Base-by-base conservation (phyloP, 2,329 filamentous ascomycete species). In the Fusarium illudens region DNA sequence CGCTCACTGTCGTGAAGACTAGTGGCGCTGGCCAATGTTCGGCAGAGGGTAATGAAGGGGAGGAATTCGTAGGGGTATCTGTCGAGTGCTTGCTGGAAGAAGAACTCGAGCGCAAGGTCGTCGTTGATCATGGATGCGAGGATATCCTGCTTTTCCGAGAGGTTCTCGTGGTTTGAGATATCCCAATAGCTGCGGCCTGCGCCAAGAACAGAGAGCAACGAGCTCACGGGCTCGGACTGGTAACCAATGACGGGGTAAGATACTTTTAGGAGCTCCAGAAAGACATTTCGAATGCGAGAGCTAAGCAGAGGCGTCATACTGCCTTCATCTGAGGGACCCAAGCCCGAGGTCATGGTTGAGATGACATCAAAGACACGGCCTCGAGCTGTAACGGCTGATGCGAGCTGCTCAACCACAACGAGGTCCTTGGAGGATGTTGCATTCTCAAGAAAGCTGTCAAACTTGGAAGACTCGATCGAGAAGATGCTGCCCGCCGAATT, bases 21-120 rank as follows among this genome's bases (percentile, higher is more conserved):
- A 3, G 75, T 73, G 11, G 79, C 76, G 39, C 78, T 80, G 33
- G 74, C 86, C 15, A 97, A 80, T 36, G 86, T 87, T 58, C 89
- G 89, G 75, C 89, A 91, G 36, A 96, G 81, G 55, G 86, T 88
- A 63, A 96, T 80, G 72, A 97, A 93, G 1, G 94, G 93, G 3
- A 89, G 79, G 48, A 92, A 90, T 79, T 97, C 95, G 77, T 92
- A 95, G 0, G 95, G 95, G 75, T 94, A 97, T 58, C 95, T 89
- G 63, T 87, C 86, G 42, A 90, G 85, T 7, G 94, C 89, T 75
- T 92, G 87, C 51, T 87, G 82, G 30, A 97, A 87, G 65, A 85
- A 88, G 52, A 80, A 82, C 20, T 83, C 83, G 73, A 91, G 83
- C 17, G 93, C 75, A 39, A 74, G 70, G 10, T 79, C 75, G 50